Conservation (phyloP, 768 basidiomycete genomes). For the Lentinula guzmanii region DNA sequence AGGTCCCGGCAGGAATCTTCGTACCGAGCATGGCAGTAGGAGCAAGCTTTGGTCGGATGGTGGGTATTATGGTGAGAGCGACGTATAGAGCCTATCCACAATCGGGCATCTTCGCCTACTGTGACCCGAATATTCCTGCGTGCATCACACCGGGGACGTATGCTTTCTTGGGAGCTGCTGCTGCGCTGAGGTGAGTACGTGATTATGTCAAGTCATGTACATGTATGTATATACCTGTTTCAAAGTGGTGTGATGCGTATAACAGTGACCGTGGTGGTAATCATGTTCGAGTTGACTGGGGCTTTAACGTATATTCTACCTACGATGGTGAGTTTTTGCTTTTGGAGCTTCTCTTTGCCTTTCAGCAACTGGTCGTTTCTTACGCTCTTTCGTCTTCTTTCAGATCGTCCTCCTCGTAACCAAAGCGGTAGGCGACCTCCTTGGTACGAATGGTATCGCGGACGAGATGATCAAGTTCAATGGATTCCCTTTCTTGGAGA, state of each 20-base stretch:
- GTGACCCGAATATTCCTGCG: constrained; percentile 77
- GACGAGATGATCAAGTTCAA: constrained; percentile 97
- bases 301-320: constrained; percentile 96
- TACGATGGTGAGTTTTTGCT: constrained; percentile 70
- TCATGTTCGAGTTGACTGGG: constrained; percentile 95
- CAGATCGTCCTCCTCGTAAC: constrained; percentile 96
- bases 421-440: constrained; percentile 92
- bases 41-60: constrained; percentile 94
- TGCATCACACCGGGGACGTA: constrained; percentile 99
- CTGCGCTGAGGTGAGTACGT: constrained; percentile 69
- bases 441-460: constrained; percentile 91
- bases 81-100: constrained; percentile 41
- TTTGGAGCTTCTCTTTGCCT: not conserved
- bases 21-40: constrained; percentile 99
- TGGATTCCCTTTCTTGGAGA: constrained; percentile 95
- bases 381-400: constrained; percentile 4
- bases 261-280: constrained; percentile 96
- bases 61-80: constrained; percentile 95
- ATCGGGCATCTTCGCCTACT: constrained; percentile 78
- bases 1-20: constrained; percentile 97
- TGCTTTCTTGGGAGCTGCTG: constrained; percentile 95
- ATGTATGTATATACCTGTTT: not conserved
- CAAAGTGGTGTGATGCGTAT: constrained; percentile 91
- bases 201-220: not conserved
- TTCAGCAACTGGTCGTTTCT: no score